Evolutionary conservation across 352 stramenopile species (phyloP), one percentile per base, ranked within the genome.

Genomic region (Globisporangium lucens): DNA sequence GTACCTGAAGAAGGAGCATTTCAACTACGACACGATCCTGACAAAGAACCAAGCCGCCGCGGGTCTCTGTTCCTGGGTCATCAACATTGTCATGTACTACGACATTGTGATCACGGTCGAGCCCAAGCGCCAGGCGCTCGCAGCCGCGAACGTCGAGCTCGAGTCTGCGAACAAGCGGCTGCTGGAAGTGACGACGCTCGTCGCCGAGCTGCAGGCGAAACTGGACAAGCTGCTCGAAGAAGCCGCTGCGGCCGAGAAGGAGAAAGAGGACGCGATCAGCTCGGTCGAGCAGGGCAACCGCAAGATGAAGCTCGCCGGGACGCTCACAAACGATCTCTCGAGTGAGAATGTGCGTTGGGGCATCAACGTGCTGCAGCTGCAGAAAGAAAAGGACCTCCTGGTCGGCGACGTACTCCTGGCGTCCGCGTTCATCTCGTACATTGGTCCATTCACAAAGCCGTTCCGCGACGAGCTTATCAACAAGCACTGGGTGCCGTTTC

Each of bases 51-150:
- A 93, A 56, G 95, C 95, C 9, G 96, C 96, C 17, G 96, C 93
- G 0, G 94, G 93, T 46, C 73, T 99, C 49, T 98, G 93, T 68
- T 95, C 87, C 3, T 99, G 97, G 83, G 95, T 98, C 46, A 77
- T 98, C 69, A 98, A 98, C 69, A 99, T 99, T 49, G 93, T 98
- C 51, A 96, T 93, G 78, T 99, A 98, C 82, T 98, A 98, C 79
- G 94, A 98, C 74, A 98, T 98, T 51, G 80, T 98, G 1, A 78
- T 98, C 49, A 97, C 93, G 0, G 93, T 98, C 22, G 95, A 98
- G 77, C 96, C 96, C 7, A 98, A 98, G 76, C 89, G 95, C 36
- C 86, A 94, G 63, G 94, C 94, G 5, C 76, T 99, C 5, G 89
- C 89, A 0, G 87, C 96, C 43, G 95, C 95, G 1, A 98, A 98